Conservation (phyloP, 2,329 filamentous ascomycete genomes). For the Ascosphaera apis region DNA sequence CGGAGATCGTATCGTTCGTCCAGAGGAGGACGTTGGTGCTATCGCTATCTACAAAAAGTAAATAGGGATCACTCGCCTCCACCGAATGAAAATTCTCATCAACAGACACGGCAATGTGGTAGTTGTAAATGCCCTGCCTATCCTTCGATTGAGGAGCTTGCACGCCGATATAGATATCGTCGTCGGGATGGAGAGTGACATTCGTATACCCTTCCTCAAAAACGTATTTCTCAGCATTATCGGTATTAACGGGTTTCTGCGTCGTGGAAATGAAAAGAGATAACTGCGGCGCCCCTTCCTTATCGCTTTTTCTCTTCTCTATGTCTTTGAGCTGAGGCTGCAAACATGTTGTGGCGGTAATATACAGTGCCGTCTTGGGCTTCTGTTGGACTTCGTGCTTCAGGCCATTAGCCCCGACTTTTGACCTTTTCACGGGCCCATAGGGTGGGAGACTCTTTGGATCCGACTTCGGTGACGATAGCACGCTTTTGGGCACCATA, state of each 20-base stretch:
- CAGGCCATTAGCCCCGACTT: constrained; percentile 2
- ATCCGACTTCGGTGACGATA: constrained; percentile 24
- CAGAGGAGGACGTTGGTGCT: constrained; percentile 54
- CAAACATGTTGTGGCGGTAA: constrained; percentile 68
- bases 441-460: constrained; percentile 15
- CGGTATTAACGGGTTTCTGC: constrained; percentile 19
- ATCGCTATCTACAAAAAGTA: constrained; percentile 72
- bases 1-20: constrained; percentile 45
- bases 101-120: constrained; percentile 62
- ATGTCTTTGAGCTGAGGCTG: constrained; percentile 40
- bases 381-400: constrained; percentile 6
- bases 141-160: constrained; percentile 42
- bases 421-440: constrained; percentile 6
- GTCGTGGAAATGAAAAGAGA: constrained; percentile 53
- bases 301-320: constrained; percentile 18
- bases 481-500: constrained; percentile 34
- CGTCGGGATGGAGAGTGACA: constrained; percentile 34
- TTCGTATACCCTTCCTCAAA: constrained; percentile 51
- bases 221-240: constrained; percentile 18
- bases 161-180: constrained; percentile 55
- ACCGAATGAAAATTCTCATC: constrained; percentile 51
- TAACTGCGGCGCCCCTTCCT: constrained; percentile 42
- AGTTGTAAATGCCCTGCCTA: constrained; percentile 48
- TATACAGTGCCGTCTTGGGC: constrained; percentile 35
- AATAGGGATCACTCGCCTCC: constrained; percentile 27